Evolutionary conservation across 371 early-diverging fungal species (phyloP).

Genomic region (Actinomortierella ambigua): DNA sequence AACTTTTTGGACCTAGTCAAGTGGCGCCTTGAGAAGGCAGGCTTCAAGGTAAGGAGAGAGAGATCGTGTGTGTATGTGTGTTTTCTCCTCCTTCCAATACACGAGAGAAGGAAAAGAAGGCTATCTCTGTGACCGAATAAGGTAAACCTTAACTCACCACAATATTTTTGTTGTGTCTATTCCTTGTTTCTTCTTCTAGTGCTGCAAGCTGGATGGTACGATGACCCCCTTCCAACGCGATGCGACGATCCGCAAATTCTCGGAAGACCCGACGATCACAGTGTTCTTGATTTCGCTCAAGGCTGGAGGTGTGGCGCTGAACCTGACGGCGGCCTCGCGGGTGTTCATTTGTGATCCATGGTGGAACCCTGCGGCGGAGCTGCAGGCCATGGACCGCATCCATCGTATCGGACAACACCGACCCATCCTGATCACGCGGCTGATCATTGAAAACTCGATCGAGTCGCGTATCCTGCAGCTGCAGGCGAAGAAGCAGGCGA

Average conservation of each 20-base stretch:
- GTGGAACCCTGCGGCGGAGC: slow-evolving; percentile 89
- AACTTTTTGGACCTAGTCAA: slow-evolving; percentile 92
- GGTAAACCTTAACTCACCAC: no score
- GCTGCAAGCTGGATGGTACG: slow-evolving; percentile 93
- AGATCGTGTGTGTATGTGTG: no score
- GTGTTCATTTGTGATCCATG: slow-evolving; percentile 92
- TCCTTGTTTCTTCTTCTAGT: no score
- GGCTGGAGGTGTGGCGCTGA: slow-evolving; percentile 97
- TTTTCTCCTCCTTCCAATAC: no score
- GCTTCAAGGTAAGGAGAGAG: slow-evolving; percentile 70
- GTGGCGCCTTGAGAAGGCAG: slow-evolving; percentile 94
- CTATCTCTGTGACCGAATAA: background rate
- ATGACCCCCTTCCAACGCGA: slow-evolving; percentile 89
- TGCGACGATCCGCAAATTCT: slow-evolving; percentile 75
- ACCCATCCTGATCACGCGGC: slow-evolving; percentile 85
- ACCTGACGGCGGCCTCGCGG: slow-evolving; percentile 92
- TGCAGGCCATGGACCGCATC: slow-evolving; percentile 91
- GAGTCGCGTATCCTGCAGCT: slow-evolving; percentile 93
- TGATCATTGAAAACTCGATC: slow-evolving; percentile 96
- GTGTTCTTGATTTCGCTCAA: slow-evolving; percentile 91
- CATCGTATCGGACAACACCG: slow-evolving; percentile 90
- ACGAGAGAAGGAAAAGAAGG: no score
- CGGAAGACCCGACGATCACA: slow-evolving; percentile 81
- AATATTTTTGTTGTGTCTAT: no score
- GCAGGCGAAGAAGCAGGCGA: slow-evolving; percentile 94